Conservation (phyloP, 1,284 basidiomycete genomes). For the Ceratobasidium sp. region DNA sequence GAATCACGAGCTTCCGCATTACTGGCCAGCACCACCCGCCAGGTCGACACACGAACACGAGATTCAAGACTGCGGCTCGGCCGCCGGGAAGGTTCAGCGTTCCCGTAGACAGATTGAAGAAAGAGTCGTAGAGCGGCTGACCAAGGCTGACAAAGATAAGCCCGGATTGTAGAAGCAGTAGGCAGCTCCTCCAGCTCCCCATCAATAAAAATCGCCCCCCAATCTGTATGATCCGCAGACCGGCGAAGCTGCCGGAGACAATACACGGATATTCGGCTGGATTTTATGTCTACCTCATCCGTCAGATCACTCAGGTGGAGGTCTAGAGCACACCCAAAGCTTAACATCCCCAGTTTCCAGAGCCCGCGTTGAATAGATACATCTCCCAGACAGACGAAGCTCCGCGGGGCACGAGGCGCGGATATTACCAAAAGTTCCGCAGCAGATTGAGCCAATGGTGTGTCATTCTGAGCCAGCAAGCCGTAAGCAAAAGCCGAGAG, state of each 20-base stretch:
- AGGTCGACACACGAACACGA: slow-evolving; percentile 23
- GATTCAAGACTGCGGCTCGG: slow-evolving; percentile 22
- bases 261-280: slow-evolving; percentile 54
- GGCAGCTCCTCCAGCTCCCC: slow-evolving; percentile 52
- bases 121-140: background rate
- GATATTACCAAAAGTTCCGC: slow-evolving; percentile 13
- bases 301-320: slow-evolving; percentile 54
- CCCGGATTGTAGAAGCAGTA: background rate
- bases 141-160: slow-evolving; percentile 28
- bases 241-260: slow-evolving; percentile 63
- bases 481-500: slow-evolving; percentile 64
- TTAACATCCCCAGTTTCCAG: slow-evolving; percentile 68
- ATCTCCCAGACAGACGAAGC: slow-evolving; percentile 67
- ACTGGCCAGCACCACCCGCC: no score
- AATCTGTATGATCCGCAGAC: slow-evolving; percentile 65
- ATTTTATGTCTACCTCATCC: slow-evolving; percentile 56
- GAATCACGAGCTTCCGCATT: background rate
- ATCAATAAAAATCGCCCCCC: slow-evolving; percentile 63
- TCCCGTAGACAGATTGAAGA: slow-evolving; percentile 2
- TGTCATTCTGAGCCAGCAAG: slow-evolving; percentile 28
- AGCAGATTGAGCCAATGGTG: slow-evolving; percentile 32
- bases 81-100: slow-evolving; percentile 2
- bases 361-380: slow-evolving; percentile 57
- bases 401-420: slow-evolving; percentile 60
- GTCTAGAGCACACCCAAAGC: slow-evolving; percentile 65